phyloP scores from a whole-genome alignment of 495 filamentous ascomycete species.

The Hypoxylon perforatum region DNA sequence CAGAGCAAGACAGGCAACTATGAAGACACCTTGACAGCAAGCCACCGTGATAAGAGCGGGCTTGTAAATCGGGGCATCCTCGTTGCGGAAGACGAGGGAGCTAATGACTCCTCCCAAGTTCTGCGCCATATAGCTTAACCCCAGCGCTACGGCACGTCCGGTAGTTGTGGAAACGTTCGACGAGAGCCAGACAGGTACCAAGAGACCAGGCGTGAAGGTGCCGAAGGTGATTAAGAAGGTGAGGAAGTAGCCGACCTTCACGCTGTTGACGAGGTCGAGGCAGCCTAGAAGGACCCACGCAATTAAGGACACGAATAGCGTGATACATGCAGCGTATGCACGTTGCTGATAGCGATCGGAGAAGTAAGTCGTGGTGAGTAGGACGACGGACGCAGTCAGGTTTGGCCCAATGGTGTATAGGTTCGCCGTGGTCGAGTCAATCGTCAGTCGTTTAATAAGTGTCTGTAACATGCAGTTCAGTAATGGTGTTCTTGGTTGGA shows the following conservation, averaged over 20 bases:
- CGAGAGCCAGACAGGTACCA: no score
- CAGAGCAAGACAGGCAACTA: conserved; percentile 9
- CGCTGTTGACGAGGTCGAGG: no score
- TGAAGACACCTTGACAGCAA: conserved; percentile 21
- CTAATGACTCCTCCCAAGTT: conserved; percentile 24
- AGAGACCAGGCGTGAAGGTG: no score
- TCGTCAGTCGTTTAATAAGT: neutral
- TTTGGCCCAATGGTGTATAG: neutral
- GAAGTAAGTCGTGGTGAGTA: neutral
- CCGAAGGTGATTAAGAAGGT: no score
- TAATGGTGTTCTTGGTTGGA: no score
- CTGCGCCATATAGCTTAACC: no score
- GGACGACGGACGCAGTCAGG: neutral
- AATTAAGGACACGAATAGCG: neutral
- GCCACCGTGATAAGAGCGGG: conserved; percentile 26
- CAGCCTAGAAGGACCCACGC: neutral
- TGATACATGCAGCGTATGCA: neutral
- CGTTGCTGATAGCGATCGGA: neutral
- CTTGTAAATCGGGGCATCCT: conserved; percentile 26
- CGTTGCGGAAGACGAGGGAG: conserved; percentile 6
- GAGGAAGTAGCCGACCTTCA: no score
- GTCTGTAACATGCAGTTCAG: no score
- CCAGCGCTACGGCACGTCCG: no score
- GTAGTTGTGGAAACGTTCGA: no score
- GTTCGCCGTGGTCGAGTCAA: neutral